Conservation (phyloP, 2,329 filamentous ascomycete genomes). For the Leptographium lundbergii region DNA sequence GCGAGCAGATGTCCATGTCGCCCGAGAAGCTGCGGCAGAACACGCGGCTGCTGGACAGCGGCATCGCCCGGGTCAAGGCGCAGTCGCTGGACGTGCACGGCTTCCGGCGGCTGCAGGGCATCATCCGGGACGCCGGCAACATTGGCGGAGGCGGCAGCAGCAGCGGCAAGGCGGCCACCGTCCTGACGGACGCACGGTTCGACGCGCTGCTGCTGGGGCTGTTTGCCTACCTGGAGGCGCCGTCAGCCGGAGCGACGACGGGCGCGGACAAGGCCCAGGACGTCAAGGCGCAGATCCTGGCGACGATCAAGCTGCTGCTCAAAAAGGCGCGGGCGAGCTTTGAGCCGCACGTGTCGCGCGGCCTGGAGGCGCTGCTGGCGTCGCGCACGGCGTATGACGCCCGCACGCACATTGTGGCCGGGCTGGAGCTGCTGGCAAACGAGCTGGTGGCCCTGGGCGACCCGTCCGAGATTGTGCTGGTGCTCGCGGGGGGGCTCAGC, state of each 20-base stretch:
- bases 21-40: slow-evolving; percentile 45
- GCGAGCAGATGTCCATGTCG: slow-evolving; percentile 15
- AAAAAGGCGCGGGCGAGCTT: slow-evolving; percentile 54
- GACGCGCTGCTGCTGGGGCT: slow-evolving; percentile 53
- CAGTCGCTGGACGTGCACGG: slow-evolving; percentile 68
- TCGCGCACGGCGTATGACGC: slow-evolving; percentile 55
- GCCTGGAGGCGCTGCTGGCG: slow-evolving; percentile 53
- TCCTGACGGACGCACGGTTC: slow-evolving; percentile 56
- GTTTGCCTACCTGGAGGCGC: slow-evolving; percentile 59
- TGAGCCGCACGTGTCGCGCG: slow-evolving; percentile 52
- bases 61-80: slow-evolving; percentile 58
- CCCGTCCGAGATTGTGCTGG: slow-evolving; percentile 43
- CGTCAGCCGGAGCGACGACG: slow-evolving; percentile 13
- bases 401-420: slow-evolving; percentile 58
- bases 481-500: slow-evolving; percentile 37
- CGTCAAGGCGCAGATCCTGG: slow-evolving; percentile 61
- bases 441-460: slow-evolving; percentile 58
- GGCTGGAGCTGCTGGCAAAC: slow-evolving; percentile 60
- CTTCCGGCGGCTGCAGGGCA: slow-evolving; percentile 64
- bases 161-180: slow-evolving; percentile 9
- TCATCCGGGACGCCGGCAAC: slow-evolving; percentile 44
- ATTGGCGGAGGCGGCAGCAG: neutral
- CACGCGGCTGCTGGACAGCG: slow-evolving; percentile 55
- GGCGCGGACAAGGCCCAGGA: slow-evolving; percentile 53
- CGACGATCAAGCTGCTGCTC: slow-evolving; percentile 61